phyloP scores from a whole-genome alignment of 305 asterid genomes.

The Solanum hybrid region DNA sequence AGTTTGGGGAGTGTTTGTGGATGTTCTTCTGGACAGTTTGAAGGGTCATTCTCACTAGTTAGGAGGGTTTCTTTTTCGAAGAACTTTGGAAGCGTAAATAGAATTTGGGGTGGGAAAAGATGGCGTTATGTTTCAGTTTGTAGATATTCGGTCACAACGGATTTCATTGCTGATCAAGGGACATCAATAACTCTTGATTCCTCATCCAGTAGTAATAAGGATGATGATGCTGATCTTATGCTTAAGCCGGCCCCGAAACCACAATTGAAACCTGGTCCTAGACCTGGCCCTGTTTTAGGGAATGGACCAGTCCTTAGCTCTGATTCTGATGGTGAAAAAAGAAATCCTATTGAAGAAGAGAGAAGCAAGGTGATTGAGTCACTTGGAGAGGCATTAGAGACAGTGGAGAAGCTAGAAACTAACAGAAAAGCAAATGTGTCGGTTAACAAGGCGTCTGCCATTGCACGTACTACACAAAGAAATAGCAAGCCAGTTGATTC shows the following conservation, averaged over 20 bases:
- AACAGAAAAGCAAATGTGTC: constrained; percentile 35
- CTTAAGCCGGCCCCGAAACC: constrained; percentile 87
- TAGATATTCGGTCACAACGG: constrained; percentile 71
- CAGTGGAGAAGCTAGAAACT: constrained; percentile 79
- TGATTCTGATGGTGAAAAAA: constrained; percentile 30
- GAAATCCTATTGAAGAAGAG: constrained; percentile 35
- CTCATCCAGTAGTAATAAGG: constrained; percentile 38
- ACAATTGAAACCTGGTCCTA: constrained; percentile 43
- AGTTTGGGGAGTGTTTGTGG: constrained; percentile 76
- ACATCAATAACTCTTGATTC: constrained; percentile 74
- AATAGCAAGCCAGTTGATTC: constrained; percentile 45
- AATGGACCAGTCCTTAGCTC: constrained; percentile 26
- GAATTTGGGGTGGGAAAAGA: constrained; percentile 50
- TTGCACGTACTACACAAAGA: constrained; percentile 25
- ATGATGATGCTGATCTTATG: constrained; percentile 40
- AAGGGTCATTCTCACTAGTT: constrained; percentile 65
- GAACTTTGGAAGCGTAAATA: constrained; percentile 39
- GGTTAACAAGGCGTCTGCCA: constrained; percentile 33
- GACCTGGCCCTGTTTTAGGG: constrained; percentile 33
- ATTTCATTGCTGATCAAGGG: constrained; percentile 63
- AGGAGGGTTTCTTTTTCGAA: constrained; percentile 43
- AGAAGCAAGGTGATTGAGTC: constrained; percentile 70
- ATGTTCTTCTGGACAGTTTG: constrained; percentile 59
- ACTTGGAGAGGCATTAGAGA: constrained; percentile 82
- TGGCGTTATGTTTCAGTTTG: constrained; percentile 74